Base-by-base conservation (phyloP, 2,329 filamentous ascomycete species). In the Aspergillus sp. region DNA sequence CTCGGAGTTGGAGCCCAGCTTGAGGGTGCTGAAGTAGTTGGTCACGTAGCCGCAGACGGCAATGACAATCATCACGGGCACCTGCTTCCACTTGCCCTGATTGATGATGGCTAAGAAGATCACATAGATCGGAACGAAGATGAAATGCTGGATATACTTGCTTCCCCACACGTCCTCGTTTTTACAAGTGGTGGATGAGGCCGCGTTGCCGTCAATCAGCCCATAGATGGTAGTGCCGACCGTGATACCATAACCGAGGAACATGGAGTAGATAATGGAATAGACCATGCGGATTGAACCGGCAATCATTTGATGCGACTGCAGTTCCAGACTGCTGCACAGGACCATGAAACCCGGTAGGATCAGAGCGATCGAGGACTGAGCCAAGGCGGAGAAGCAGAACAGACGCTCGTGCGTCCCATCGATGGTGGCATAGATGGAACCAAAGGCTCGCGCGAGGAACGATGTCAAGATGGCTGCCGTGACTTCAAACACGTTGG, bases 41-140 rank as follows among this genome's bases (percentile, higher is more conserved):
- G 92, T 89, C 6, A 87, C 79, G 72, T 90, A 94, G 12, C 91
- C 91, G 1, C 85, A 84, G 43, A 91, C 80, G 0, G 90, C 86
- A 68, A 95, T 92, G 61, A 85, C 49, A 2, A 90, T 78, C 90
- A 93, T 94, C 55, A 90, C 82, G 0, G 90, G 90, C 43, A 87
- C 84, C 71, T 94, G 90, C 68, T 85, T 88, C 84, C 85, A 91
- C 74, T 91, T 91, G 59, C 89, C 89, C 67, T 94, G 90, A 75
- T 93, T 92, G 74, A 93, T 88, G 68, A 92, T 82, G 63, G 89
- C 89, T 43, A 92, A 82, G 71, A 88, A 91, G 30, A 91, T 70
- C 21, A 90, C 87, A 70, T 92, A 94, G 2, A 83, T 75, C 0
- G 89, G 84, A 0, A 93, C 91, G 70, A 91, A 92, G 38, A 88